phyloP scores from a whole-genome alignment of 2,329 filamentous ascomycete genomes.

The Xylaria sp. region DNA sequence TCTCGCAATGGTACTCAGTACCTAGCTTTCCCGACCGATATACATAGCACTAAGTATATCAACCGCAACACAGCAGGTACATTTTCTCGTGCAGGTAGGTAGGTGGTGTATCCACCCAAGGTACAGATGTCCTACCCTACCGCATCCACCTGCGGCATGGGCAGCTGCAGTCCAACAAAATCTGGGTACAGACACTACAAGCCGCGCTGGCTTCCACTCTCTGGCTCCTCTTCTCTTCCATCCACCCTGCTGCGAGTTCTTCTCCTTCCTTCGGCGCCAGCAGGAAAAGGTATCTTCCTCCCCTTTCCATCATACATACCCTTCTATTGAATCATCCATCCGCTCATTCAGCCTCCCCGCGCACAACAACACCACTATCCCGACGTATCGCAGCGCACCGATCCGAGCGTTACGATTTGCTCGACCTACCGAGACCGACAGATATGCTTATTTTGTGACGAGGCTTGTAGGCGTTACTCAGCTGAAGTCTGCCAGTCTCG shows the following conservation, averaged over 20 bases:
- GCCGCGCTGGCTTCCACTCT: conserved; percentile 11
- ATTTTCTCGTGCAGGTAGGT: background rate
- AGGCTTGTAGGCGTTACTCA: conserved; percentile 31
- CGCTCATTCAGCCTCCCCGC: background rate
- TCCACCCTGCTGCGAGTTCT: conserved; percentile 36
- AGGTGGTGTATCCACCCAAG: conserved; percentile 1
- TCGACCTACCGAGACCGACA: conserved; percentile 22
- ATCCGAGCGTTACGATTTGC: conserved; percentile 16
- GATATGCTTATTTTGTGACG: conserved; percentile 36
- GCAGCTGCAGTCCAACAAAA: conserved; percentile 31
- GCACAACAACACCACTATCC: background rate
- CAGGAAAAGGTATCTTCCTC: conserved; percentile 19
- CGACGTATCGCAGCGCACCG: background rate
- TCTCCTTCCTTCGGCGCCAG: conserved; percentile 30
- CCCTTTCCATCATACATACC: conserved; percentile 26
- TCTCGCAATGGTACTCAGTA: background rate
- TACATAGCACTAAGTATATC: background rate
- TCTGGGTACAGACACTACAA: conserved; percentile 27
- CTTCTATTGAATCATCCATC: conserved; percentile 3
- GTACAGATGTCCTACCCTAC: conserved; percentile 6
- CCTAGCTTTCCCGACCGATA: background rate
- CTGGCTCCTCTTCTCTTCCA: conserved; percentile 35
- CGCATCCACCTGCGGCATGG: conserved; percentile 20
- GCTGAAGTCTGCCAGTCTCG: conserved; percentile 31
- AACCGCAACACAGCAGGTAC: background rate